Evolutionary conservation across 306 rosid genomes (phyloP).

Genomic region (Gillenia trifoliata): DNA sequence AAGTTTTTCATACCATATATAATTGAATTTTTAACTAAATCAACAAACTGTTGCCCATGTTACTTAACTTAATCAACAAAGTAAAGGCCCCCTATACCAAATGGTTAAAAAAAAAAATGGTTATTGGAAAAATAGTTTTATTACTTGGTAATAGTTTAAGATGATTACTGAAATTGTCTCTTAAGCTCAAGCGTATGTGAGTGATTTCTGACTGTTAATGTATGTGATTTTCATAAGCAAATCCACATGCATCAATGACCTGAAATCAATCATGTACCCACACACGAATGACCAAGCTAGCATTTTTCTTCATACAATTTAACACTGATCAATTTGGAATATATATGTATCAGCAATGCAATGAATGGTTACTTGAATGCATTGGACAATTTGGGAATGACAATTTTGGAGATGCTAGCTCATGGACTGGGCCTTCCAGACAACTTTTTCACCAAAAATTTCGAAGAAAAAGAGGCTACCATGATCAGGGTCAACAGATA

Average conservation of each 20-base stretch:
- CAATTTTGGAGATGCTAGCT: constrained; percentile 5
- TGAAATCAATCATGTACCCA: not conserved
- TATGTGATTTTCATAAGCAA: no score
- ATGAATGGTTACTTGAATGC: constrained; percentile 2
- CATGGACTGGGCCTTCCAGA: constrained; percentile 7
- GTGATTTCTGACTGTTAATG: no score
- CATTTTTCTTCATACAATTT: not conserved
- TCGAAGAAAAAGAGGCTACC: constrained; percentile 2
- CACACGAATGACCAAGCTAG: not conserved
- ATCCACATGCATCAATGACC: not conserved
- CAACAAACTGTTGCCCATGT: no score
- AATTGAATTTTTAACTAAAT: not conserved
- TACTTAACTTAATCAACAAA: no score
- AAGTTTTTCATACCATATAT: not conserved
- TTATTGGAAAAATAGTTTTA: not conserved
- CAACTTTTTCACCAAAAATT: not conserved
- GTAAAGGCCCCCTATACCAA: not conserved
- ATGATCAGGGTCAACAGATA: constrained; percentile 14
- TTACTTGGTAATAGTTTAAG: no score
- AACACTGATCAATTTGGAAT: not conserved
- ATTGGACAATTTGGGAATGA: constrained; percentile 7
- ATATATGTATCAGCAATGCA: not conserved
- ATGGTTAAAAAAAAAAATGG: not conserved
- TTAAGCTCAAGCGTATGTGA: no score
- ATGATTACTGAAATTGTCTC: no score